Conservation (phyloP, 225 moss, liverwort and hornwort genomes). For the Thuidium tamariscinum region DNA sequence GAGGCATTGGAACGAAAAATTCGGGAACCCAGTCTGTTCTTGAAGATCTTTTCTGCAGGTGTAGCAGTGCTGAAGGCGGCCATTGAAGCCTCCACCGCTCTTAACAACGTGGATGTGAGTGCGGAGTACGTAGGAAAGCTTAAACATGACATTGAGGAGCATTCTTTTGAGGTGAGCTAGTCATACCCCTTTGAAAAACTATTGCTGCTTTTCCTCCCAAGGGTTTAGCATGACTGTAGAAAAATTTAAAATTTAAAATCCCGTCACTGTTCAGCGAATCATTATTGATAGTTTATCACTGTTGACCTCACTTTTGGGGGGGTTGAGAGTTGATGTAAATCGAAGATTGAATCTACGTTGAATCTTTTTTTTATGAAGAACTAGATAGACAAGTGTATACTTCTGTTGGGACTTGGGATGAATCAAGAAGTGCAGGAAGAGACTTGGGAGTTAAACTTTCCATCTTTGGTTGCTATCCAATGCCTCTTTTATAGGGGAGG, state of each 20-base stretch:
- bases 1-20: slow-evolving; percentile 82
- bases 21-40: slow-evolving; percentile 68
- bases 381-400: background rate
- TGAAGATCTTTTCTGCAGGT: slow-evolving; percentile 65
- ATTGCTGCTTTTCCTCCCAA: background rate
- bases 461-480: background rate
- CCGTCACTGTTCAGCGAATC: background rate
- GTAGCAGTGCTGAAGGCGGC: slow-evolving; percentile 56
- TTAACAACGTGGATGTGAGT: slow-evolving; percentile 89
- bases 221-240: background rate
- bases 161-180: slow-evolving; percentile 49
- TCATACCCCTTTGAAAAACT: background rate
- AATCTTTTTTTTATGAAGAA: background rate
- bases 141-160: slow-evolving; percentile 90
- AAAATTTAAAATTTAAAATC: background rate
- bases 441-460: background rate
- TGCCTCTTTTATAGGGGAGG: background rate
- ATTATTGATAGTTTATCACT: background rate
- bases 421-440: background rate
- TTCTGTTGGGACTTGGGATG: background rate
- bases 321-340: background rate
- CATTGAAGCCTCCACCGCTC: slow-evolving; percentile 78
- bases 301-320: background rate
- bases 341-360: background rate
- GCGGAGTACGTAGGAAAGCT: slow-evolving; percentile 91